A percentile compares a stretch with the other conserved stretches of the same genome.
Conservation (phyloP, 2,329 filamentous ascomycete genomes). For the Juglanconis juglandina region DNA sequence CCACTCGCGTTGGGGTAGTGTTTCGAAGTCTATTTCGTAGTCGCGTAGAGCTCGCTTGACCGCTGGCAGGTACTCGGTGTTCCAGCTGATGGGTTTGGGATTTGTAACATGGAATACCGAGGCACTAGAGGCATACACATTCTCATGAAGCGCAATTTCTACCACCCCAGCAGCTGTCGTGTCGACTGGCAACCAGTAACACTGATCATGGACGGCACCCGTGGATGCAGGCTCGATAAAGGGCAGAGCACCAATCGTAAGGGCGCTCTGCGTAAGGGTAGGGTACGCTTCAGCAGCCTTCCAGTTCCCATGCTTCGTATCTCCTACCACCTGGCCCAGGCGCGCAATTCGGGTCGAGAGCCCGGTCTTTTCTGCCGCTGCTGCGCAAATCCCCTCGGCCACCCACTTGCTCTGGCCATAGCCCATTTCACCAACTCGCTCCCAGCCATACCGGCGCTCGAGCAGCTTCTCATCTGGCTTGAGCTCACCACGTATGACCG, state of each 20-base stretch:
- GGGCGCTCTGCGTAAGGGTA: background rate
- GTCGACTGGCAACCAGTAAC: constrained; percentile 6
- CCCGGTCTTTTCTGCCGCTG: constrained; percentile 26
- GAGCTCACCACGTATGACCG: constrained; percentile 22
- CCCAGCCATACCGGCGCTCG: constrained; percentile 25
- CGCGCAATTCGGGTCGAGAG: constrained; percentile 29
- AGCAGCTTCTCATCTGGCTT: constrained; percentile 1
- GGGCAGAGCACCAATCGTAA: constrained; percentile 3
- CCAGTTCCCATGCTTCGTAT: constrained; percentile 3
- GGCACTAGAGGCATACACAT: background rate
- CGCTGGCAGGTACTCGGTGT: background rate
- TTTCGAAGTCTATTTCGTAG: background rate
- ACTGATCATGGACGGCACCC: background rate
- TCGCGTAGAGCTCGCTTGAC: background rate
- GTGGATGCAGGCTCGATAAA: background rate
- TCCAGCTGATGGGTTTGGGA: background rate
- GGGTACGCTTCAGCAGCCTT: constrained; percentile 8
- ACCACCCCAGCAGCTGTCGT: background rate
- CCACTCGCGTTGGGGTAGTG: constrained; percentile 1
- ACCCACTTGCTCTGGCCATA: constrained; percentile 38
- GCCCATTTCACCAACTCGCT: constrained; percentile 24
- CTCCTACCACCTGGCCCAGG: constrained; percentile 34
- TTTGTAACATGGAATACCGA: constrained; percentile 1
- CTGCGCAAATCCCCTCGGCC: constrained; percentile 30
- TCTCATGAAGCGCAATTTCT: background rate